phyloP scores from a whole-genome alignment of 768 basidiomycete species.

The Cystofilobasidium macerans region DNA sequence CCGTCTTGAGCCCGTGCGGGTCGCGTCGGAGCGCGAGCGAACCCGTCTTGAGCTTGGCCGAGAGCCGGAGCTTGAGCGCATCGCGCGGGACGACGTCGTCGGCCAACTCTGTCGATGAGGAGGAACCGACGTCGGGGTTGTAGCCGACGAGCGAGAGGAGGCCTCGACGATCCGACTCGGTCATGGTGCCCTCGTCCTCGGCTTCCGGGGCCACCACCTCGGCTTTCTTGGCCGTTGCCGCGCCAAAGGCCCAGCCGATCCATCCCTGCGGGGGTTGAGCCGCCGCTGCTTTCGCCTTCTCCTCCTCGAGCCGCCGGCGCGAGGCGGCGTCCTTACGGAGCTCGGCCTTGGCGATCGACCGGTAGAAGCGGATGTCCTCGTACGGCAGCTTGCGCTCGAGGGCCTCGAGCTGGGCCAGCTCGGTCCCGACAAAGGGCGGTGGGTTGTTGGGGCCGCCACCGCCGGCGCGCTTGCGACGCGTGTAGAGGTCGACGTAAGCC shows the following conservation, averaged over 20 bases:
- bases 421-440: conserved; percentile 45
- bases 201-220: conserved; percentile 33
- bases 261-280: conserved; percentile 43
- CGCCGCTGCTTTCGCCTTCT: conserved; percentile 51
- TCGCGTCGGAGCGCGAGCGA: conserved; percentile 72
- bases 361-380: conserved; percentile 92
- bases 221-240: conserved; percentile 44
- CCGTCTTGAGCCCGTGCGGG: conserved; percentile 50
- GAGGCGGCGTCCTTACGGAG: conserved; percentile 72
- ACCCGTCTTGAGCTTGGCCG: conserved; percentile 71
- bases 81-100: conserved; percentile 59
- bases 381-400: conserved; percentile 78
- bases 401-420: conserved; percentile 43
- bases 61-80: conserved; percentile 63
- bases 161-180: conserved; percentile 61
- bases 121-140: conserved; percentile 53
- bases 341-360: conserved; percentile 81
- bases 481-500: conserved; percentile 63
- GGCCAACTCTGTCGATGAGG: conserved; percentile 57
- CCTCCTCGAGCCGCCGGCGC: conserved; percentile 55
- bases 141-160: conserved; percentile 25
- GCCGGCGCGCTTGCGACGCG: conserved; percentile 52
- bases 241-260: conserved; percentile 67
- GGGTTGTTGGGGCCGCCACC: too few species aligned
- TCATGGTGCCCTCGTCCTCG: conserved; percentile 53